Percentiles rank a stretch among this genome's conserved stretches.
phyloP scores from a whole-genome alignment of 2,329 filamentous ascomycete genomes.

The Aspergillus ochraceus region DNA sequence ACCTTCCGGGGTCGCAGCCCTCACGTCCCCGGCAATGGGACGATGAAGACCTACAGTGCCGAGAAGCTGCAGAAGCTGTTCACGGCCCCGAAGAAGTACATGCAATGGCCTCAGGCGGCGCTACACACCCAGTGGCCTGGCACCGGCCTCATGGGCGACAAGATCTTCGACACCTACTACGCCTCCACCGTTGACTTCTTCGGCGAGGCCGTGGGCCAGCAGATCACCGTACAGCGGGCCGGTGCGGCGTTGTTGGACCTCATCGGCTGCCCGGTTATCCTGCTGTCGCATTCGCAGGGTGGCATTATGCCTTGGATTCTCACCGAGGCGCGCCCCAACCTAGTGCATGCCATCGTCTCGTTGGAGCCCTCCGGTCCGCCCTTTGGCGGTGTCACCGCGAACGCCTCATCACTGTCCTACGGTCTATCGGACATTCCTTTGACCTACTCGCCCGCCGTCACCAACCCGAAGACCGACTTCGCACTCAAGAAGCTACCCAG shows the following conservation, averaged over 20 bases:
- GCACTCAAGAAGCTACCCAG: conserved; percentile 13
- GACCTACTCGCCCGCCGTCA: conserved; percentile 12
- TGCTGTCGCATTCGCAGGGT: conserved; percentile 53
- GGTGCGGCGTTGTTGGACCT: conserved; percentile 24
- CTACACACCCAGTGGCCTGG: conserved; percentile 45
- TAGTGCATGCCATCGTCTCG: conserved; percentile 51
- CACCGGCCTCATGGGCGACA: conserved; percentile 30
- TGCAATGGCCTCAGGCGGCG: conserved; percentile 35
- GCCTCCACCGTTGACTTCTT: conserved; percentile 20
- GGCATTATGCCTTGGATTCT: conserved; percentile 46
- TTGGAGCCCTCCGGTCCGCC: conserved; percentile 57
- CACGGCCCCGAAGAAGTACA: conserved; percentile 33
- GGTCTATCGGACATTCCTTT: conserved; percentile 23
- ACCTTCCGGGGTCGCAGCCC: conserved; percentile 39
- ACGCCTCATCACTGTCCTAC: conserved; percentile 14
- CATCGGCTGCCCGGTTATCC: conserved; percentile 20
- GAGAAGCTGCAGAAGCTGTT: conserved; percentile 31
- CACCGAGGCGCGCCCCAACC: conserved; percentile 50
- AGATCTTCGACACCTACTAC: conserved; percentile 30
- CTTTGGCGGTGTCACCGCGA: conserved; percentile 17
- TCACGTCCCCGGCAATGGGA: conserved; percentile 19
- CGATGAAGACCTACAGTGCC: conserved; percentile 18
- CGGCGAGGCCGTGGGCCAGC: conserved; percentile 14
- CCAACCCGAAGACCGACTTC: conserved; percentile 13
- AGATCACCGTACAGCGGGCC: conserved; percentile 17